phyloP scores from a whole-genome alignment of 2,329 filamentous ascomycete species.

The Davidsoniella neocaledoniae region DNA sequence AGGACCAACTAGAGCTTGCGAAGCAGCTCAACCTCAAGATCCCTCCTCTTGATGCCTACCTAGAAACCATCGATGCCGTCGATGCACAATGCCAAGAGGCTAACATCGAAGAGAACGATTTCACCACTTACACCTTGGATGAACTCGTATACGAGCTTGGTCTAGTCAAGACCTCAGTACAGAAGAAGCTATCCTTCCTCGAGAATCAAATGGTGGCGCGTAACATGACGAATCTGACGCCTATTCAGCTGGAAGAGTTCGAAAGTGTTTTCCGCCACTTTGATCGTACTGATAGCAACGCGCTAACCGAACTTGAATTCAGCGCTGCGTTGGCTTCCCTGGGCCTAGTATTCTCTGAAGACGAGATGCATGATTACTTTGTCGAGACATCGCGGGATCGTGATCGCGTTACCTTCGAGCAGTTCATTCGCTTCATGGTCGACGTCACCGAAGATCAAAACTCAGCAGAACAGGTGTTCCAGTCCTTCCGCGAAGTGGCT shows the following conservation, averaged over 20 bases:
- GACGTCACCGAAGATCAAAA: constrained; percentile 98
- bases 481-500: constrained; percentile 92
- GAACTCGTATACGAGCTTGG: constrained; percentile 87
- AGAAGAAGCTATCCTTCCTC: constrained; percentile 90
- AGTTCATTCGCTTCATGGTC: constrained; percentile 99
- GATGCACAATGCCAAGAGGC: constrained; percentile 86
- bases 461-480: constrained; percentile 94
- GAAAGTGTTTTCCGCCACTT: constrained; percentile 98
- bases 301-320: constrained; percentile 84
- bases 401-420: constrained; percentile 83
- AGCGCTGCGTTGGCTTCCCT: constrained; percentile 88
- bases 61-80: constrained; percentile 70
- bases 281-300: constrained; percentile 82
- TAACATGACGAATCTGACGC: constrained; percentile 96
- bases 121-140: constrained; percentile 97
- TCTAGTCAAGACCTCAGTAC: constrained; percentile 77
- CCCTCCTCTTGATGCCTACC: constrained; percentile 75
- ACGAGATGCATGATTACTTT: constrained; percentile 96
- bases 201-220: constrained; percentile 98
- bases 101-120: constrained; percentile 98
- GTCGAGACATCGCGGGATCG: constrained; percentile 64
- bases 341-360: constrained; percentile 88
- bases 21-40: constrained; percentile 71
- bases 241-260: constrained; percentile 95
- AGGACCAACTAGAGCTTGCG: constrained; percentile 83